Conservation (phyloP, 2,329 filamentous ascomycete genomes). For the Rutstroemia sp. region DNA sequence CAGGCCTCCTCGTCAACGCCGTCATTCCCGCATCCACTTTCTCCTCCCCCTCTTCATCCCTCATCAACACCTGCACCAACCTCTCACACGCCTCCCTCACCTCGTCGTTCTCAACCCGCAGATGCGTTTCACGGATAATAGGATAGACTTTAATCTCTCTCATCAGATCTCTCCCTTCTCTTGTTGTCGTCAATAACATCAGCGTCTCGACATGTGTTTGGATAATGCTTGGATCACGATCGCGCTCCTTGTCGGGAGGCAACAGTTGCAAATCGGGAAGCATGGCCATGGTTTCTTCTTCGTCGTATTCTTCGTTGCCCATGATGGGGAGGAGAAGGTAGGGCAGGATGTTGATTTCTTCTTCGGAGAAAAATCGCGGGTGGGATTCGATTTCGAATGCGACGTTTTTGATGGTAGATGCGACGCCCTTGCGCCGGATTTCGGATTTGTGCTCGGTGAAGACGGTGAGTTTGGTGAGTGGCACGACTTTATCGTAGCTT, state of each 20-base stretch:
- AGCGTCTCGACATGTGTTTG: slow-evolving; percentile 86
- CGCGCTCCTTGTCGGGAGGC: slow-evolving; percentile 81
- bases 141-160: slow-evolving; percentile 78
- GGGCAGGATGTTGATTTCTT: slow-evolving; percentile 72
- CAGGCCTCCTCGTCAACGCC: slow-evolving; percentile 15
- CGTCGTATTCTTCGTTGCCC: slow-evolving; percentile 78
- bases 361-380: slow-evolving; percentile 59
- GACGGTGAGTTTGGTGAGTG: slow-evolving; percentile 83
- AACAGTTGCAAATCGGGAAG: slow-evolving; percentile 83
- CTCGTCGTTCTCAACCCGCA: slow-evolving; percentile 67
- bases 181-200: slow-evolving; percentile 72
- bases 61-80: slow-evolving; percentile 60
- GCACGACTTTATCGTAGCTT: slow-evolving; percentile 75
- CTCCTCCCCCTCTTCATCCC: slow-evolving; percentile 29
- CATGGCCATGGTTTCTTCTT: slow-evolving; percentile 82
- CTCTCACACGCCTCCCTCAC: slow-evolving; percentile 82
- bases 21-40: slow-evolving; percentile 26
- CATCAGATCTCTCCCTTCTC: slow-evolving; percentile 66
- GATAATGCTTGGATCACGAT: slow-evolving; percentile 68
- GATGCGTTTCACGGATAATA: slow-evolving; percentile 78
- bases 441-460: slow-evolving; percentile 87
- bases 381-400: slow-evolving; percentile 77
- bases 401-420: slow-evolving; percentile 89
- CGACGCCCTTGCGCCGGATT: slow-evolving; percentile 86
- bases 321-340: slow-evolving; percentile 85